Percentiles rank a stretch among this genome's conserved stretches.
These are phyloP conservation scores for Dictyostelium capitatum DNA, from an alignment of 78 protist species.

Conservation along the genomic window DNA sequence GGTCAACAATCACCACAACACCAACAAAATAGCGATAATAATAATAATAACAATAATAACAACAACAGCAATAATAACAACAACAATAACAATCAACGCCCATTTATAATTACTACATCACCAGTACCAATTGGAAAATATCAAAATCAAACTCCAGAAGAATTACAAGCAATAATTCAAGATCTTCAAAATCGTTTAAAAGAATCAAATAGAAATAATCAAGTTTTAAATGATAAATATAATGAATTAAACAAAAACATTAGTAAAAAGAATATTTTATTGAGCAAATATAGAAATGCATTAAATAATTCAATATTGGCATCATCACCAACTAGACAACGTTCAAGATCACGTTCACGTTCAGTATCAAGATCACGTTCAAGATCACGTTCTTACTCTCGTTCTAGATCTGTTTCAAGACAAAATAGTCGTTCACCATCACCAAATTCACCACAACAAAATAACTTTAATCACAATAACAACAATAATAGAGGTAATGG, in stretches of 20 bases:
- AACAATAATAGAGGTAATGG: neutral
- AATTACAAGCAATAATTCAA: neutral
- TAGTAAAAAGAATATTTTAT: constrained; percentile 3
- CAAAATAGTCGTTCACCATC: constrained; percentile 24
- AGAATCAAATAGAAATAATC: neutral
- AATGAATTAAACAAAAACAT: neutral
- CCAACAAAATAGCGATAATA: neutral
- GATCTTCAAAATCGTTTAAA: neutral
- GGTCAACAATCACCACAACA: neutral
- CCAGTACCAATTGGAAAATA: neutral
- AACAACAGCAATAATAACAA: neutral
- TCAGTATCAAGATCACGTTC: neutral
- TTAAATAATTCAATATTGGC: neutral
- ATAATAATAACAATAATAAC: neutral
- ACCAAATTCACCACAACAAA: neutral
- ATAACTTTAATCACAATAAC: neutral
- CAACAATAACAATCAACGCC: neutral
- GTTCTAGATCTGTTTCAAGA: neutral
- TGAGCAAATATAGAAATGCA: constrained; percentile 42
- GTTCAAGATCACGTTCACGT: neutral
- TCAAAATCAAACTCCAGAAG: neutral
- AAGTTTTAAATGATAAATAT: neutral
- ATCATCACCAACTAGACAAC: neutral
- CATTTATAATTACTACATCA: neutral
- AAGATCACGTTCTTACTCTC: neutral